Conservation (phyloP, 176 grass and related monocot species). For the Secale cereale region DNA sequence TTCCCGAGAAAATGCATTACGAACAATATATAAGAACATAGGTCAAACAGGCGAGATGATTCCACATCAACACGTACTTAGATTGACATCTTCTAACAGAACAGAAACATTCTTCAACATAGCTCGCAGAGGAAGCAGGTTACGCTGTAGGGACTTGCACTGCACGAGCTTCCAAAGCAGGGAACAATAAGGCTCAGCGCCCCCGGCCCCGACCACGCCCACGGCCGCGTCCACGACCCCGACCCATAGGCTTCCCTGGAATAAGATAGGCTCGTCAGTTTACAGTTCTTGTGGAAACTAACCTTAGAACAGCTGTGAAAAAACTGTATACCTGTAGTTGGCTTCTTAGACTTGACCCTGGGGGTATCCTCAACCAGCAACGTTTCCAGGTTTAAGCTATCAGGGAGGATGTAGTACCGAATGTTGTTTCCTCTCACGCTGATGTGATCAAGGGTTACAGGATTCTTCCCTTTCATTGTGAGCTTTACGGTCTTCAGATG, state of each 20-base stretch:
- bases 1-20: neutral
- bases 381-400: conserved; percentile 91
- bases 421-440: conserved; percentile 96
- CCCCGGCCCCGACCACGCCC: conserved; percentile 69
- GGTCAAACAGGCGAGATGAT: conserved; percentile 18
- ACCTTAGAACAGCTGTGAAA: neutral
- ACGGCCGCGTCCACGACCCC: conserved; percentile 75
- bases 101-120: conserved; percentile 22
- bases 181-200: conserved; percentile 34
- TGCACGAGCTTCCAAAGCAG: conserved; percentile 22
- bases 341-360: conserved; percentile 84
- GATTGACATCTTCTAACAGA: conserved; percentile 19
- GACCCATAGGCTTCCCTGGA: conserved; percentile 72
- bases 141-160: conserved; percentile 7
- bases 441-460: conserved; percentile 79
- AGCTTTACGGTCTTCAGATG: conserved; percentile 89
- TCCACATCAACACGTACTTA: conserved; percentile 29
- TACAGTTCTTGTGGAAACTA: neutral
- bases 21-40: conserved; percentile 7
- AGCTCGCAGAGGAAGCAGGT: conserved; percentile 18
- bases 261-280: conserved; percentile 4
- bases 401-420: conserved; percentile 90
- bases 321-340: conserved; percentile 48
- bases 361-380: conserved; percentile 89
- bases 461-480: conserved; percentile 90